These are phyloP conservation scores for Viridothelium virens DNA, from an alignment of 495 filamentous ascomycete species.

Conservation along the genomic window DNA sequence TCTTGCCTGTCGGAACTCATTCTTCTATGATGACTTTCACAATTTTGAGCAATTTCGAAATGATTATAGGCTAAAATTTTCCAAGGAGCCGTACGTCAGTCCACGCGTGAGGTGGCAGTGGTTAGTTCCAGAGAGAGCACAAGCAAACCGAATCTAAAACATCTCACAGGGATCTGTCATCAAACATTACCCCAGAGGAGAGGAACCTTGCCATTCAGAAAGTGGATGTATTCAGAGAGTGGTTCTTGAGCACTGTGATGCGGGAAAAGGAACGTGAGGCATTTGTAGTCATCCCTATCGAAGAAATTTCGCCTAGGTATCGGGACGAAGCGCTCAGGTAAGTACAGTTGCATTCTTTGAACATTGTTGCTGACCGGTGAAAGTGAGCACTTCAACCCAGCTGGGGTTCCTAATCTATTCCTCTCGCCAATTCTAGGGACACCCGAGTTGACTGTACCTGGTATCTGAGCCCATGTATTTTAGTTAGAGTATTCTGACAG, in stretches of 20 bases:
- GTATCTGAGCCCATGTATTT: not conserved
- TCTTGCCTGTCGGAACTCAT: conserved; percentile 1
- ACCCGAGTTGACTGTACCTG: not conserved
- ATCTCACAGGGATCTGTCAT: not conserved
- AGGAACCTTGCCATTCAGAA: no score
- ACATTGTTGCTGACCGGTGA: not conserved
- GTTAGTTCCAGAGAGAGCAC: no score
- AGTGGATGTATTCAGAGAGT: no score
- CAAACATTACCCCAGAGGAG: not conserved
- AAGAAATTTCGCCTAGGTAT: not conserved
- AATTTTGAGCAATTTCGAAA: conserved; percentile 25
- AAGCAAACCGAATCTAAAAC: no score
- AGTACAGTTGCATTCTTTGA: no score
- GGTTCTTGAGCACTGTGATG: not conserved
- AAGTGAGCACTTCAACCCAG: not conserved
- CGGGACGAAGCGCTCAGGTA: not conserved
- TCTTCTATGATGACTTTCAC: conserved; percentile 28
- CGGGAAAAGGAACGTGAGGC: not conserved
- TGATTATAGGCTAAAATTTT: conserved; percentile 17
- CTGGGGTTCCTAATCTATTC: not conserved
- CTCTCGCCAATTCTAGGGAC: not conserved
- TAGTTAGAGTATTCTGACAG: not conserved
- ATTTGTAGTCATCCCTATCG: not conserved
- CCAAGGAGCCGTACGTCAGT: conserved; percentile 21
- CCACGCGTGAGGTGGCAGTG: conserved; percentile 21